Evolutionary conservation across 306 rosid species (phyloP), one percentile per base, ranked within the genome.

Genomic region (Senna siamea): DNA sequence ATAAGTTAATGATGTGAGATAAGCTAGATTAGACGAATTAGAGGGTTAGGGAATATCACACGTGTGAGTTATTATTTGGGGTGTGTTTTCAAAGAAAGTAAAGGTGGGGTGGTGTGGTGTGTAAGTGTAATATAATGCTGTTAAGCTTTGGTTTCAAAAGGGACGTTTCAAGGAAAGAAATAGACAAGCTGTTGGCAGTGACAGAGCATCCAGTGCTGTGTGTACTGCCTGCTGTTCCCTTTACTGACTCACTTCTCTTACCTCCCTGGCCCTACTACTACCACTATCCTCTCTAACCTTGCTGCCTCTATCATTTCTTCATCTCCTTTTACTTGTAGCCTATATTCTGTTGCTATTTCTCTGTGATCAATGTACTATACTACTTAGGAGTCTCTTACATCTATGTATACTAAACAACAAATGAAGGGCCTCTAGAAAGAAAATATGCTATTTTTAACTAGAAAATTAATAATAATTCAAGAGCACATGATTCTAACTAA

Each of bases 151-250:
- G 70, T 70, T 60, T 80, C 57, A 82, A 82, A 84, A 89, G 86
- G 81, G 89, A 83, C 91, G 80, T 80, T 67, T 70, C 88, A 82
- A 79, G 68, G 78, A 78, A 81, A 79, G 69, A 84, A 76, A 86
- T 58, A 65, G 91, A 89, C 91, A 87, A 76, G 75, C 47, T 84
- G 82, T 82, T 71, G 83, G 55, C 46, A 76, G 82, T 73, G 85
- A 65, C 86, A 82, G 86, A 70, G 78, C 56, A 38, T 32, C 72
- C 79, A 71, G 82, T 68, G 82, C 67, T 83, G 56, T 72, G 20
- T 70, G 82, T 47, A 59, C 62, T 82, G 66, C 35, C 30, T 73
- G 40, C 65, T 76, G 78, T 58, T 73, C 47, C 59, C 18, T 35
- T 35, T 70, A 37, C 84, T 72, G 67, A 60, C 73, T 74, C 76